Percentiles rank a stretch among this genome's conserved stretches.
Conservation (phyloP, 306 rosid genomes). For the Rosa chinensis region DNA sequence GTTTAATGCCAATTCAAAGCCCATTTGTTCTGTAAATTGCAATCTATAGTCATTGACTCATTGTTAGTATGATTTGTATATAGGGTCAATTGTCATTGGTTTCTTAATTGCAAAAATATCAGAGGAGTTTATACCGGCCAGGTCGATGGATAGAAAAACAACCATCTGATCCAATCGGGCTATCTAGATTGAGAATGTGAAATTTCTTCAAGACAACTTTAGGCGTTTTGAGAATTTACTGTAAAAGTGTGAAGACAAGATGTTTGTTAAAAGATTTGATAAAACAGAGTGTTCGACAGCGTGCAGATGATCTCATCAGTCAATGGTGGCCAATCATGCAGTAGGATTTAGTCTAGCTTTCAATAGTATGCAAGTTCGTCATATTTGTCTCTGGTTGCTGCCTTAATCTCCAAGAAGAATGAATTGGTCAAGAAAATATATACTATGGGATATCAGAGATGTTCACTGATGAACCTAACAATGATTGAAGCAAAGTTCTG, state of each 20-base stretch:
- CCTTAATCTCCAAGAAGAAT: not conserved
- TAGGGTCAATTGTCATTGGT: not conserved
- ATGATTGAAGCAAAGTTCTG: conserved; percentile 17
- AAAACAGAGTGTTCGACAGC: no score
- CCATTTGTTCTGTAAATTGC: conserved; percentile 18
- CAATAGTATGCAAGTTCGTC: conserved; percentile 15
- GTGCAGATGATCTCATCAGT: no score
- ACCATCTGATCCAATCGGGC: not conserved
- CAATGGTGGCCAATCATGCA: not conserved
- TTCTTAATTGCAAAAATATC: not conserved
- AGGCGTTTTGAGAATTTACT: no score
- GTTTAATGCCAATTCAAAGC: conserved; percentile 23
- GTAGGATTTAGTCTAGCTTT: not conserved
- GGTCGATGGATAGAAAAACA: not conserved
- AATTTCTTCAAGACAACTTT: no score
- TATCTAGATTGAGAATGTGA: not conserved
- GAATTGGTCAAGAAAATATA: conserved; percentile 9
- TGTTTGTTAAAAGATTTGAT: not conserved
- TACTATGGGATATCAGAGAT: not conserved
- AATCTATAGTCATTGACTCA: conserved; percentile 9
- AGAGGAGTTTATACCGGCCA: not conserved
- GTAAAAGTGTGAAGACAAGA: no score
- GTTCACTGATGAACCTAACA: conserved; percentile 14
- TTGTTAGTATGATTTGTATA: not conserved
- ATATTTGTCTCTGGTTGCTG: conserved; percentile 16